Evolutionary conservation across 805 yeast genomes (phyloP).

Genomic region (Scheffersomyces stipitis): DNA sequence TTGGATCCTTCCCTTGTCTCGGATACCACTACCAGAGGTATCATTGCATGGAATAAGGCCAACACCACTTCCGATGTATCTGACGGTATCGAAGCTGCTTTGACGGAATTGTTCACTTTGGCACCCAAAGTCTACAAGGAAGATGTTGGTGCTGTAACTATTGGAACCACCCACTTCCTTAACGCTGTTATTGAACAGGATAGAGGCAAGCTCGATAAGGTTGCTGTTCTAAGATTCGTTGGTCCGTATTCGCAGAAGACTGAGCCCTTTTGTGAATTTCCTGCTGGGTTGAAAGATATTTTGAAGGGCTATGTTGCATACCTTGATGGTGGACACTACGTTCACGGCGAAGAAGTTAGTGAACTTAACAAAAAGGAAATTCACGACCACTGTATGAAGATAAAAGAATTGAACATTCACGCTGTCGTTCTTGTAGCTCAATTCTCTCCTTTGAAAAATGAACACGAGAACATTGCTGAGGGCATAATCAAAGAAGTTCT

Average conservation of each 20-base stretch:
- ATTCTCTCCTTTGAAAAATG: constrained; percentile 38
- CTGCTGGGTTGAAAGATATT: too few relatives aligned
- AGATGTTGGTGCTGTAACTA: constrained; percentile 43
- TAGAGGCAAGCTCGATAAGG: constrained; percentile 38
- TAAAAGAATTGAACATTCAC: constrained; percentile 29
- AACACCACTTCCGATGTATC: constrained; percentile 46
- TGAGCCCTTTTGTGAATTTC: too few relatives aligned
- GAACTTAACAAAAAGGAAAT: too few relatives aligned
- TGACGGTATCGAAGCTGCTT: constrained; percentile 40
- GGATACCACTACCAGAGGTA: constrained; percentile 24
- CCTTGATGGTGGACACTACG: too few relatives aligned
- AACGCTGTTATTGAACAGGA: constrained; percentile 51
- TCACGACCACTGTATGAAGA: constrained; percentile 28
- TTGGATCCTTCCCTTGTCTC: constrained; percentile 35
- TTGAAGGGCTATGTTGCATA: too few relatives aligned
- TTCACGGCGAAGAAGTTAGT: too few relatives aligned
- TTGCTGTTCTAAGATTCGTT: constrained; percentile 47
- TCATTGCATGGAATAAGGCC: constrained; percentile 43
- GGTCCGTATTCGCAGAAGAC: constrained; percentile 40
- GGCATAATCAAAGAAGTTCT: constrained; percentile 23
- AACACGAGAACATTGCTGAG: constrained; percentile 37
- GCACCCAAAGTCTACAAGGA: constrained; percentile 17
- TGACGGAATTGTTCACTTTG: constrained; percentile 28
- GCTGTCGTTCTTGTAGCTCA: constrained; percentile 43
- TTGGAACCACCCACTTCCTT: constrained; percentile 53